phyloP scores from a whole-genome alignment of 306 rosid species.

The Glycine latifolia region DNA sequence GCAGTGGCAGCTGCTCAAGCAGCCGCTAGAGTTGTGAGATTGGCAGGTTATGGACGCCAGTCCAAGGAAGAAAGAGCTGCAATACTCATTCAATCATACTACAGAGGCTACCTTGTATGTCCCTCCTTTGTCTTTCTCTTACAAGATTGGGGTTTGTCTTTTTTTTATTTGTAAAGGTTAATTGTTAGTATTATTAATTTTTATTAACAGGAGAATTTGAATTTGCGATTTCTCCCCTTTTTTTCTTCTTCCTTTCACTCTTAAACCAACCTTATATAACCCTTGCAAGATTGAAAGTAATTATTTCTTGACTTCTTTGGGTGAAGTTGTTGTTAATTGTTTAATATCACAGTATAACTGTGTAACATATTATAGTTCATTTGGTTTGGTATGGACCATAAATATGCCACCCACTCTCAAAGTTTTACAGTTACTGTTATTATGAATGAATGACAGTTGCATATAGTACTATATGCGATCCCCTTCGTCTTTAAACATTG shows the following conservation, averaged over 20 bases:
- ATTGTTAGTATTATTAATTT: too few relatives aligned
- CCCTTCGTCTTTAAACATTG: background rate
- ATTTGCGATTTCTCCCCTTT: too few relatives aligned
- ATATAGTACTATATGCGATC: background rate
- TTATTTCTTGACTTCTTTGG: conserved; percentile 29
- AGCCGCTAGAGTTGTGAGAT: conserved; percentile 79
- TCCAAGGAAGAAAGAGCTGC: conserved; percentile 83
- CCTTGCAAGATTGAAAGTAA: background rate
- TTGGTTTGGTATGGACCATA: conserved; percentile 41
- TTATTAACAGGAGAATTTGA: too few relatives aligned
- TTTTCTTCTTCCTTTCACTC: too few relatives aligned
- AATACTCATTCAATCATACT: conserved; percentile 80
- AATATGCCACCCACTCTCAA: conserved; percentile 48
- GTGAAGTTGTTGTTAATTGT: conserved; percentile 30
- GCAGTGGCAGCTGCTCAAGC: conserved; percentile 88
- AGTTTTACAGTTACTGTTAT: conserved; percentile 27
- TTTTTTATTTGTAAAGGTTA: too few relatives aligned
- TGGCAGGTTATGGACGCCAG: conserved; percentile 81
- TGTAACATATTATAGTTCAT: conserved; percentile 12
- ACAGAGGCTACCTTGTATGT: conserved; percentile 92
- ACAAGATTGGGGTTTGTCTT: background rate
- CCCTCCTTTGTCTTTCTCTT: background rate
- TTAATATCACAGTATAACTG: conserved; percentile 9
- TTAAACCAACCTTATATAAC: too few relatives aligned
- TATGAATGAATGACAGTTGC: conserved; percentile 1